Evolutionary conservation across 768 basidiomycete species (phyloP).

Genomic region (Xanthoconium stramineum): DNA sequence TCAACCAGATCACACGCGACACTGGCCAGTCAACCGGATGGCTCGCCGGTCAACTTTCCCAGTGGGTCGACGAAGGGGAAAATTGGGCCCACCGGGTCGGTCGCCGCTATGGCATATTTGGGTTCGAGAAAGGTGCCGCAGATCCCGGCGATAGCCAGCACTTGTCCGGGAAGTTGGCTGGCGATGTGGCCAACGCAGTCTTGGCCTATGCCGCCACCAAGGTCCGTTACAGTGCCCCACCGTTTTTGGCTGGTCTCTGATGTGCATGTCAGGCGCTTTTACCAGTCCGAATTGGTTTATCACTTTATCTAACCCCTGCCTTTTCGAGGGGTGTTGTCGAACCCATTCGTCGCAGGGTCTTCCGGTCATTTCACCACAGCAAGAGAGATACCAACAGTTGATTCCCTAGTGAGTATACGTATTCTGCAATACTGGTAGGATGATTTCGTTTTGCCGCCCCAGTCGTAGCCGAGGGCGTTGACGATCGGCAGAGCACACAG

Average conservation of each 20-base stretch:
- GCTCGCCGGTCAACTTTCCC: conserved; percentile 41
- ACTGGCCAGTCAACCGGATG: conserved; percentile 30
- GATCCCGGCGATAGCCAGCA: conserved; percentile 4
- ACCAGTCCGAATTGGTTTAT: conserved; percentile 68
- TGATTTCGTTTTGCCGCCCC: conserved; percentile 71
- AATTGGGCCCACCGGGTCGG: conserved; percentile 69
- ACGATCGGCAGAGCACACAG: conserved; percentile 65
- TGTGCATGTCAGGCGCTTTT: conserved; percentile 56
- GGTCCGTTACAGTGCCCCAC: conserved; percentile 29
- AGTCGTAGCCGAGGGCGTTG: conserved; percentile 64
- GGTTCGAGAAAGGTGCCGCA: conserved; percentile 54
- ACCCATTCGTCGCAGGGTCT: conserved; percentile 44
- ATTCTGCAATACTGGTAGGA: conserved; percentile 30
- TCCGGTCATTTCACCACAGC: conserved; percentile 17
- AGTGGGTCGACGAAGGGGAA: conserved; percentile 80
- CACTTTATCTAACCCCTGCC: conserved; percentile 67
- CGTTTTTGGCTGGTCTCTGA: background rate
- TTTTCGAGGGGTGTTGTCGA: conserved; percentile 69
- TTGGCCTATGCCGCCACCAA: conserved; percentile 80
- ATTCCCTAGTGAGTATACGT: conserved; percentile 28
- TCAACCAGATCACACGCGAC: conserved; percentile 36
- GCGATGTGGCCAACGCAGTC: conserved; percentile 79
- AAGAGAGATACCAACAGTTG: background rate
- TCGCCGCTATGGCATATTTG: conserved; percentile 75
- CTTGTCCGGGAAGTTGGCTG: conserved; percentile 48